Conservation (phyloP, 768 basidiomycete genomes). For the Tremella fuciformis region DNA sequence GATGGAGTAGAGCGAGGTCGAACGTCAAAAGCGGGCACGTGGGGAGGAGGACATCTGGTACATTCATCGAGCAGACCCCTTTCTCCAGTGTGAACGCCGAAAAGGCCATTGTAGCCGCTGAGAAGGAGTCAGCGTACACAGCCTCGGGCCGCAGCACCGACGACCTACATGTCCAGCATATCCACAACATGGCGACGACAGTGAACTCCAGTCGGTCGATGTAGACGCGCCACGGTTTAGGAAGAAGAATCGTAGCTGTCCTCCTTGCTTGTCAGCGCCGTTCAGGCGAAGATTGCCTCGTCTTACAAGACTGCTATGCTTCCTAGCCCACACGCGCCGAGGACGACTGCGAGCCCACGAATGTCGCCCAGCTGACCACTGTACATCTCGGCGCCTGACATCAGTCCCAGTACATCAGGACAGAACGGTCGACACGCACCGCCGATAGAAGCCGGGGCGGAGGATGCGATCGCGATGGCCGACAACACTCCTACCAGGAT, state of each 20-base stretch:
- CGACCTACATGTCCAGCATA: conserved; percentile 44
- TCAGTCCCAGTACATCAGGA: not conserved
- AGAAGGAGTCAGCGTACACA: conserved; percentile 5
- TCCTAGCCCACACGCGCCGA: conserved; percentile 16
- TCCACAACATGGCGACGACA: conserved; percentile 38
- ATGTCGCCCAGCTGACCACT: conserved; percentile 31
- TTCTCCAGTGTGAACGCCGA: conserved; percentile 32
- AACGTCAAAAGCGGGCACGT: conserved; percentile 38
- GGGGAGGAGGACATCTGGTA: conserved; percentile 23
- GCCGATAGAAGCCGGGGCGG: conserved; percentile 20
- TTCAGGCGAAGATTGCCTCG: not conserved
- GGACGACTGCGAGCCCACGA: conserved; percentile 22
- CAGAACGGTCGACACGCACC: conserved; percentile 21
- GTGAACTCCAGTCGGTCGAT: conserved; percentile 40
- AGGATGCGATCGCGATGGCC: conserved; percentile 23
- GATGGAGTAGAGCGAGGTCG: conserved; percentile 37
- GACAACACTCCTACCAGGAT: conserved; percentile 18
- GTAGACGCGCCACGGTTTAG: conserved; percentile 36
- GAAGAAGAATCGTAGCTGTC: conserved; percentile 12
- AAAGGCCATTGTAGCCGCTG: conserved; percentile 45
- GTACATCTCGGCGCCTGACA: conserved; percentile 25
- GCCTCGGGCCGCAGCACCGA: not conserved
- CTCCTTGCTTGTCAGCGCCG: conserved; percentile 23
- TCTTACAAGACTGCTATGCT: conserved; percentile 20
- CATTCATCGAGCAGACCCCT: conserved; percentile 24